Conservation (phyloP, 495 filamentous ascomycete species). For the Amniculicola lignicola region DNA sequence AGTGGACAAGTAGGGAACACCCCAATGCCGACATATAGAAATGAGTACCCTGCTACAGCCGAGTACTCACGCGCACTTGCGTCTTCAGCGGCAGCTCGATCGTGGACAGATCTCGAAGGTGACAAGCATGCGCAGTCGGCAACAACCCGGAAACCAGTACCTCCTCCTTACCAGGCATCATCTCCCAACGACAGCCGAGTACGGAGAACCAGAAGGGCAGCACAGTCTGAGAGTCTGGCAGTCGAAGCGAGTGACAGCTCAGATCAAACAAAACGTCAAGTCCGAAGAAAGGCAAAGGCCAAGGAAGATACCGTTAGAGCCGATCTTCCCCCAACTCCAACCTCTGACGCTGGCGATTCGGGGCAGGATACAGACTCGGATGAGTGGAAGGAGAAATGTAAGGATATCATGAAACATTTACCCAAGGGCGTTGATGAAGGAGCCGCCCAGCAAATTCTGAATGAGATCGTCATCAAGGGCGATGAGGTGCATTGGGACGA, state of each 20-base stretch:
- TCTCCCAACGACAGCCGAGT: neutral
- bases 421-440: conserved; percentile 74
- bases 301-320: conserved; percentile 15
- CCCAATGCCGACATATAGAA: conserved; percentile 35
- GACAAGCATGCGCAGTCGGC: neutral
- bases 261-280: conserved; percentile 39
- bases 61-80: conserved; percentile 9
- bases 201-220: neutral
- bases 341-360: conserved; percentile 38
- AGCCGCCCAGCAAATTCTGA: conserved; percentile 86
- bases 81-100: conserved; percentile 15
- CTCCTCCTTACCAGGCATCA: neutral
- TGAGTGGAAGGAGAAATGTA: conserved; percentile 51
- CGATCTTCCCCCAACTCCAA: conserved; percentile 26
- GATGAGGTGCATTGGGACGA: conserved; percentile 96
- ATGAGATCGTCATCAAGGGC: conserved; percentile 92
- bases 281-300: conserved; percentile 5
- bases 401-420: conserved; percentile 67
- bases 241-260: neutral
- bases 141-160: neutral
- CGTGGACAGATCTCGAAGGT: conserved; percentile 10
- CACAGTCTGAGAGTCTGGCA: neutral
- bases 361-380: conserved; percentile 34
- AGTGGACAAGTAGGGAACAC: conserved; percentile 2
- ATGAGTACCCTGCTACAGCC: conserved; percentile 37